phyloP scores from a whole-genome alignment of 192 early-diverging fungal species.

The Linnemannia elongata region DNA sequence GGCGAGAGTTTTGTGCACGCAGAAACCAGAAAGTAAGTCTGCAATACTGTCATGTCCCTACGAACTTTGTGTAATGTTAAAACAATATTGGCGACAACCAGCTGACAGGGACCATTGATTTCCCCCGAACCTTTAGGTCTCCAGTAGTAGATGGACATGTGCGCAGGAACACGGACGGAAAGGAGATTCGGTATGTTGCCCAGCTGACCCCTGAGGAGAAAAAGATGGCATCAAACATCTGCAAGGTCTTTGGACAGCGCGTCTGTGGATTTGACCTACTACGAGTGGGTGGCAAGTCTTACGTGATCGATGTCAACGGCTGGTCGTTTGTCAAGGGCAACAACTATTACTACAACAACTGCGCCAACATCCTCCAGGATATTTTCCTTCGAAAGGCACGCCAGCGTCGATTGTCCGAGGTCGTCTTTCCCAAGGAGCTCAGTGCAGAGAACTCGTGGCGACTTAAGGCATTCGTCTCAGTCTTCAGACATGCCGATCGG shows the following conservation, averaged over 20 bases:
- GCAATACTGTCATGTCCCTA: neutral
- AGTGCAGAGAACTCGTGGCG: conserved; percentile 89
- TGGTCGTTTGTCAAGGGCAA: conserved; percentile 99
- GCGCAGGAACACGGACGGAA: conserved; percentile 95
- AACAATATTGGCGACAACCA: neutral
- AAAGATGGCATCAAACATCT: conserved; percentile 80
- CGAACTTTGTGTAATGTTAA: neutral
- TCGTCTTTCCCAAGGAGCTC: conserved; percentile 64
- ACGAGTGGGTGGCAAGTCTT: conserved; percentile 83
- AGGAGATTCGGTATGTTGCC: conserved; percentile 95
- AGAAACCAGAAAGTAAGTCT: conserved; percentile 89
- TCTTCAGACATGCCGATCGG: conserved; percentile 95
- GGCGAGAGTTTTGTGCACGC: conserved; percentile 92
- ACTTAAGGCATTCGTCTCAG: conserved; percentile 93
- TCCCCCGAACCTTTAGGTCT: conserved; percentile 64
- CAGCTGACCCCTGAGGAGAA: conserved; percentile 84
- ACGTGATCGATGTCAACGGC: conserved; percentile 98
- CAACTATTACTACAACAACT: conserved; percentile 91
- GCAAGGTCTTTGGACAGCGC: conserved; percentile 89
- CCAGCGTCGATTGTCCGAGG: conserved; percentile 68
- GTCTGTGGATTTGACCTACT: conserved; percentile 97
- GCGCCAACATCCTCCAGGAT: conserved; percentile 79
- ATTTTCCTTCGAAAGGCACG: conserved; percentile 82
- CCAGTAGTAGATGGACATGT: conserved; percentile 97
- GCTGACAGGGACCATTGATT: neutral